Evolutionary conservation across 1,284 basidiomycete species (phyloP).

Genomic region (Fomitopsis betulina): DNA sequence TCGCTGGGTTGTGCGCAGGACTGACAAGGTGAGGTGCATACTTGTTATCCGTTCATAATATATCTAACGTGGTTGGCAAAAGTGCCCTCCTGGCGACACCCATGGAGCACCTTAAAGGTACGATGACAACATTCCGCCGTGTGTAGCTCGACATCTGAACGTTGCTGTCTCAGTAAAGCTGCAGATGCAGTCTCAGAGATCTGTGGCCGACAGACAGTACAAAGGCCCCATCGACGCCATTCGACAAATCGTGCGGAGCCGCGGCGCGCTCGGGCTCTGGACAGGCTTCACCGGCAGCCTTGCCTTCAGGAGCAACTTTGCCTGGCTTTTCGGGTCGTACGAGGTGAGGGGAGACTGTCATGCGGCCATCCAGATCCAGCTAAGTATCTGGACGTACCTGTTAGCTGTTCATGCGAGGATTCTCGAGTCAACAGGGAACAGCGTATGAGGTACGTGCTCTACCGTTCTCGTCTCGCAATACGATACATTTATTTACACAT

Average conservation of each 20-base stretch:
- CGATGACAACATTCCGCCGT: conserved; percentile 4
- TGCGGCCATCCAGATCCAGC: background rate
- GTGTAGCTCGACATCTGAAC: background rate
- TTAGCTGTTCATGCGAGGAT: conserved; percentile 57
- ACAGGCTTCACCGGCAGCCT: conserved; percentile 62
- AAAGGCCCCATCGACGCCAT: conserved; percentile 62
- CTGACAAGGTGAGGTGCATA: conserved; percentile 54
- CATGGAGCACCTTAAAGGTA: conserved; percentile 69
- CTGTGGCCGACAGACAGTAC: conserved; percentile 51
- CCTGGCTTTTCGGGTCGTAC: conserved; percentile 65
- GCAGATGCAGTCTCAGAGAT: conserved; percentile 66
- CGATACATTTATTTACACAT: no score
- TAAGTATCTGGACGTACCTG: background rate
- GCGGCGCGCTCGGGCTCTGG: conserved; percentile 59
- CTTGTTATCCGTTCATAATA: background rate
- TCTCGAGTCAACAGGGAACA: conserved; percentile 47
- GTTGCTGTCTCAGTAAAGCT: conserved; percentile 52
- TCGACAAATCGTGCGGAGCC: conserved; percentile 47
- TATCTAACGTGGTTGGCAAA: background rate
- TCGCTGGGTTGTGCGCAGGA: conserved; percentile 74
- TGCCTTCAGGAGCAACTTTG: conserved; percentile 59
- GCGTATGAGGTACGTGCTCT: conserved; percentile 42
- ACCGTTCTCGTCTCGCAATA: no score
- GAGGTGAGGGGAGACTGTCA: conserved; percentile 37
- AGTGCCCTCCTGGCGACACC: conserved; percentile 69